phyloP scores from a whole-genome alignment of 192 early-diverging fungal genomes.

The Coemansia sp. region DNA sequence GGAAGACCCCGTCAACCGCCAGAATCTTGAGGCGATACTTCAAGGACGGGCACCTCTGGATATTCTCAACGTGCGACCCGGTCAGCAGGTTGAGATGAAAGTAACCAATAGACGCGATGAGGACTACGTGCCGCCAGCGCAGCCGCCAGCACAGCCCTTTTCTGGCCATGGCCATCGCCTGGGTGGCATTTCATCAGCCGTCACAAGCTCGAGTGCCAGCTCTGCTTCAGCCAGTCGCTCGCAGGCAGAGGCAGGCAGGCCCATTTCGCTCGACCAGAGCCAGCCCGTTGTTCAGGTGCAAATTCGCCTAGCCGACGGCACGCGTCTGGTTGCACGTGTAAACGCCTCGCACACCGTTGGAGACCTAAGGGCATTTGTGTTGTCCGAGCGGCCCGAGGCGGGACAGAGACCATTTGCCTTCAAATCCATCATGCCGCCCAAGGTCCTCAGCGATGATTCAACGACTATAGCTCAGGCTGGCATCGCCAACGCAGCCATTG shows the following conservation, averaged over 20 bases:
- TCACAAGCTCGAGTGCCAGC: background rate
- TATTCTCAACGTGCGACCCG: slow-evolving; percentile 81
- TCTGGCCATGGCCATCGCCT: slow-evolving; percentile 76
- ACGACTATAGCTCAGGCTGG: slow-evolving; percentile 78
- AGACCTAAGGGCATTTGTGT: slow-evolving; percentile 77
- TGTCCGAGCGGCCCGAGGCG: slow-evolving; percentile 64
- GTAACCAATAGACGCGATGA: slow-evolving; percentile 81
- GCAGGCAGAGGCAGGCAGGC: slow-evolving; percentile 12
- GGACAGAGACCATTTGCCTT: slow-evolving; percentile 67
- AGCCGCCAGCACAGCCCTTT: slow-evolving; percentile 66
- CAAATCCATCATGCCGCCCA: slow-evolving; percentile 84
- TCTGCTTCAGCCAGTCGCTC: slow-evolving; percentile 9
- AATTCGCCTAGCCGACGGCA: slow-evolving; percentile 86
- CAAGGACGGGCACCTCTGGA: slow-evolving; percentile 85
- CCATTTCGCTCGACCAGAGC: slow-evolving; percentile 64
- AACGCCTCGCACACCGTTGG: slow-evolving; percentile 90
- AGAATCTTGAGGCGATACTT: slow-evolving; percentile 83
- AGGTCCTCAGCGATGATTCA: slow-evolving; percentile 67
- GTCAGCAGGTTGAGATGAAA: slow-evolving; percentile 87
- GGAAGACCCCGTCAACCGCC: slow-evolving; percentile 83
- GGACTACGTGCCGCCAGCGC: slow-evolving; percentile 78
- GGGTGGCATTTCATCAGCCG: slow-evolving; percentile 58
- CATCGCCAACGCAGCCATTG: slow-evolving; percentile 82
- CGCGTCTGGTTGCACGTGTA: slow-evolving; percentile 81
- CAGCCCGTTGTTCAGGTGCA: slow-evolving; percentile 87